phyloP scores from a whole-genome alignment of 495 filamentous ascomycete genomes.

The Apiosordaria backusii region DNA sequence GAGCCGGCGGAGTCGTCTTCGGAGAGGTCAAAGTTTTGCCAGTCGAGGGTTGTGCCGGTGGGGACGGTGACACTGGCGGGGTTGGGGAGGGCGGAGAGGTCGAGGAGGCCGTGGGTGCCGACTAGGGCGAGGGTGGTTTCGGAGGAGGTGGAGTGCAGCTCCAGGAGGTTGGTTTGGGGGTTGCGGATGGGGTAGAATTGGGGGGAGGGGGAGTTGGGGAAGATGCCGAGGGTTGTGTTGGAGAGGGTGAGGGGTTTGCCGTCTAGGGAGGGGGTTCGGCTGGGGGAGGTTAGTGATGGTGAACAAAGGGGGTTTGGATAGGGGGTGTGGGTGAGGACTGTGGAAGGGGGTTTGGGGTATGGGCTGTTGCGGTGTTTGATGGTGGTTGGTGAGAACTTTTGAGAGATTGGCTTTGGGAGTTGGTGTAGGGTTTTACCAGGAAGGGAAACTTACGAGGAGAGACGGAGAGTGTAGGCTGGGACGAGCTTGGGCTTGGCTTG shows the following conservation, averaged over 20 bases:
- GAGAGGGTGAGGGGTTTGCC: conserved; percentile 11
- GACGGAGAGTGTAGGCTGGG: conserved; percentile 20
- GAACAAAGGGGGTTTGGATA: not conserved
- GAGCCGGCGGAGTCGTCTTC: conserved; percentile 15
- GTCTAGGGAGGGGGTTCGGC: conserved; percentile 17
- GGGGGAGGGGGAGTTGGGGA: conserved; percentile 4
- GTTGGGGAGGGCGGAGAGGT: conserved; percentile 35
- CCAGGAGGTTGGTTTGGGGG: conserved; percentile 15
- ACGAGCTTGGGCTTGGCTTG: conserved; percentile 5
- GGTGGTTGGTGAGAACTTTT: too few relatives aligned
- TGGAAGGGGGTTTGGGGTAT: not conserved
- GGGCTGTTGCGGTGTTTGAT: not conserved
- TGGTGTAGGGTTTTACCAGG: not conserved
- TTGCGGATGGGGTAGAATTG: conserved; percentile 21
- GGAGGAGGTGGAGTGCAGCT: conserved; percentile 38
- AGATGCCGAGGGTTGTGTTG: conserved; percentile 19
- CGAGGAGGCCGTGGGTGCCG: conserved; percentile 34
- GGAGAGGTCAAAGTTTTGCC: conserved; percentile 33
- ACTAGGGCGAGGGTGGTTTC: conserved; percentile 34
- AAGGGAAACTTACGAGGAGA: conserved; percentile 21
- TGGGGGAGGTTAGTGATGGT: conserved; percentile 10
- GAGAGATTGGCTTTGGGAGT: too few relatives aligned
- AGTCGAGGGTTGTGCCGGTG: conserved; percentile 31
- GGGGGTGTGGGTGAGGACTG: not conserved
- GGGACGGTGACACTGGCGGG: conserved; percentile 27